Conservation (phyloP, 2,329 filamentous ascomycete genomes). For the Clarireedia sp. region DNA sequence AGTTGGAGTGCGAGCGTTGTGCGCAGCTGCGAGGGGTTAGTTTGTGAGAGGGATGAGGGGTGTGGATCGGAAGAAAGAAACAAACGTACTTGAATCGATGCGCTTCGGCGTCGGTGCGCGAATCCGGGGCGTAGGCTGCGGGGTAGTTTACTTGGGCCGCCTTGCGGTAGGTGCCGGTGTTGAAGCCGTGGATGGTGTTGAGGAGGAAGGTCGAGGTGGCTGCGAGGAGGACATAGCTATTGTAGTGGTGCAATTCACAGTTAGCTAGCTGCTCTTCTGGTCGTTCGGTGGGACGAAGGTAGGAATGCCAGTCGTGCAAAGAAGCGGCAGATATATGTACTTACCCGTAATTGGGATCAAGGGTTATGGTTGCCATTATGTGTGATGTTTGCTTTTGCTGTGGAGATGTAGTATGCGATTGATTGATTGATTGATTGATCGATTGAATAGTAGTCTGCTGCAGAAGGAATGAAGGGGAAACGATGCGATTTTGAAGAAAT, state of each 20-base stretch:
- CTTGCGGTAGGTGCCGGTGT: slow-evolving; percentile 44
- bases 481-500: no score
- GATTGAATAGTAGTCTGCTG: not conserved
- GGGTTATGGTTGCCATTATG: slow-evolving; percentile 24
- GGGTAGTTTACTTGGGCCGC: slow-evolving; percentile 49
- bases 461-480: not conserved
- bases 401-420: not conserved
- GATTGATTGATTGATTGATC: no score
- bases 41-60: not conserved
- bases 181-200: slow-evolving; percentile 43
- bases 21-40: slow-evolving; percentile 37
- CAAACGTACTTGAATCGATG: slow-evolving; percentile 45
- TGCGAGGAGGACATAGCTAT: slow-evolving; percentile 53
- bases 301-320: not conserved
- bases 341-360: slow-evolving; percentile 28
- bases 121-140: slow-evolving; percentile 39
- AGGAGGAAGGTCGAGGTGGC: slow-evolving; percentile 51
- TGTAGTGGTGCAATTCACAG: not conserved
- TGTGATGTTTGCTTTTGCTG: not conserved
- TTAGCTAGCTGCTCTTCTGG: slow-evolving; percentile 38
- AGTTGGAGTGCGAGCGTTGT: slow-evolving; percentile 57
- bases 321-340: not conserved
- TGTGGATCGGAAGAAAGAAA: not conserved
- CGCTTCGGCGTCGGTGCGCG: slow-evolving; percentile 26
- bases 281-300: not conserved